Evolutionary conservation across 2,329 filamentous ascomycete species (phyloP).

Genomic region (Penicillium vulpinum): DNA sequence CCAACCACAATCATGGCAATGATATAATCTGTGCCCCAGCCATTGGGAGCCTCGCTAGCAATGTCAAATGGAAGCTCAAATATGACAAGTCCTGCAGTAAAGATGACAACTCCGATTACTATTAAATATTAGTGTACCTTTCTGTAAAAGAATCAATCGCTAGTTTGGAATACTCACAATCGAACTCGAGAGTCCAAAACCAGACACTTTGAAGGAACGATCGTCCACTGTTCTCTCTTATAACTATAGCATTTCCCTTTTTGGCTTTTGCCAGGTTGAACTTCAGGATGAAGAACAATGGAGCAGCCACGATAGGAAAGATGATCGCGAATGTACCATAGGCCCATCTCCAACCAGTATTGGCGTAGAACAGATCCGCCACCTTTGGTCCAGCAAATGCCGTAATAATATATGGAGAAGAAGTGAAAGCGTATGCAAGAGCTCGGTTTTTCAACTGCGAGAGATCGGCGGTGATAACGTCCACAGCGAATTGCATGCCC

Average conservation of each 20-base stretch:
- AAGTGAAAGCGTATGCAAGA: constrained; percentile 61
- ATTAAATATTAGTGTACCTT: background rate
- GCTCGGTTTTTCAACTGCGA: constrained; percentile 61
- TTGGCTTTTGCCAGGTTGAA: constrained; percentile 59
- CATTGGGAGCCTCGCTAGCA: constrained; percentile 36
- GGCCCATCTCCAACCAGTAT: constrained; percentile 61
- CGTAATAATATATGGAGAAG: constrained; percentile 64
- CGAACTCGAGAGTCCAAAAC: constrained; percentile 62
- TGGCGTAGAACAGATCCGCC: constrained; percentile 51
- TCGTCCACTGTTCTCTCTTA: constrained; percentile 44
- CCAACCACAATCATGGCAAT: constrained; percentile 57
- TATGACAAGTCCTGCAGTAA: constrained; percentile 61
- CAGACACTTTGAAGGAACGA: constrained; percentile 48
- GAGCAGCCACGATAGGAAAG: constrained; percentile 56
- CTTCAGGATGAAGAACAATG: constrained; percentile 57
- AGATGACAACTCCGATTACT: constrained; percentile 61
- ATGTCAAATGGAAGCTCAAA: constrained; percentile 52
- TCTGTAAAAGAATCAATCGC: background rate
- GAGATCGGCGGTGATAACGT: constrained; percentile 63
- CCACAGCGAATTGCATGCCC: constrained; percentile 57
- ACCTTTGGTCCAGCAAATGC: constrained; percentile 60
- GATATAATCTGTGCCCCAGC: constrained; percentile 49
- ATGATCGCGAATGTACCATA: constrained; percentile 64
- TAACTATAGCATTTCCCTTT: constrained; percentile 51
- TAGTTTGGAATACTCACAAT: constrained; percentile 41